Evolutionary conservation across 352 stramenopile species (phyloP), one percentile per base, ranked within the genome.

Genomic region (Phytophthora cactorum): DNA sequence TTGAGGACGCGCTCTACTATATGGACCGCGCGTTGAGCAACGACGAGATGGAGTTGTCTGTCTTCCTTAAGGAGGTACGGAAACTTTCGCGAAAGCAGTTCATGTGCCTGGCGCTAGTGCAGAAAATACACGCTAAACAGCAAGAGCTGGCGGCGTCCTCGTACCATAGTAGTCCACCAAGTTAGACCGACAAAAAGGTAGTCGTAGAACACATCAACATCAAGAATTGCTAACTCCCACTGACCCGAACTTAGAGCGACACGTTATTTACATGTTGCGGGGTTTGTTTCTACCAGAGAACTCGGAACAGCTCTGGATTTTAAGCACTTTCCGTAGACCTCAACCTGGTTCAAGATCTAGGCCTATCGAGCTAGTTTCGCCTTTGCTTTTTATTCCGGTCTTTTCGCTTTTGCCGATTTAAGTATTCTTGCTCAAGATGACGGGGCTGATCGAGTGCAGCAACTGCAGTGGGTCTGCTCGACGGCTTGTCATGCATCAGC

Each of bases 1-100:
- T 97, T 41, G 91, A 97, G 58, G 92, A 98, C 55, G 88, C 88
- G 25, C 82, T 98, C 31, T 98, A 97, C 75, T 96, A 97, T 57
- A 80, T 98, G 83, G 92, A 98, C 57, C 85, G 88, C 14, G 90
- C 87, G 4, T 63, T 98, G 50, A 89, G 86, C 71, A 96, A 97
- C 46, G 88, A 86, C 28, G 84, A 93, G 58, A 94, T 98, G n/a
- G 81, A 92, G 43, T 72, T 96, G 8, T 75, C 75, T 11, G 62
- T 82, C 7, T 98, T 97, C 61, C 53, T 97, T 4, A 97, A 96
- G 59, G 90, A 98, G 66, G 86, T 98, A 56, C 84, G 92, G 14
- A 96, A 96, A 69, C 75, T 98, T 49, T 70, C 90, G 31, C 81
- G 90, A 31, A 94, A 96, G 76, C 92, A 98, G 75, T 98, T 97